Conservation (phyloP, 306 rosid species). For the Fragaria iinumae region DNA sequence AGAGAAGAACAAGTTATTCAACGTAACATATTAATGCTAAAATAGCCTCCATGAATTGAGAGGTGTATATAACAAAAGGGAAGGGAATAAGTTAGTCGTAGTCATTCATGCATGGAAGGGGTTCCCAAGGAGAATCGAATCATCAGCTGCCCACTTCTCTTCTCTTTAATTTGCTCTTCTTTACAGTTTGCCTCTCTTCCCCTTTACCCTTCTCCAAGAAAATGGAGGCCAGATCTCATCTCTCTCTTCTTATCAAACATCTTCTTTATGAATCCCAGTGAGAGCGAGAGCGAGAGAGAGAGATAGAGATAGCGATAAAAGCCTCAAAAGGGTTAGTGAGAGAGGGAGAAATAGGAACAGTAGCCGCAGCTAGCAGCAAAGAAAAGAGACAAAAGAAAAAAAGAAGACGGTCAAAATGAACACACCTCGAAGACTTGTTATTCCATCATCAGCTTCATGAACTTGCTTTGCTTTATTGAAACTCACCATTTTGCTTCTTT, state of each 20-base stretch:
- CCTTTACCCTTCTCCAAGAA: conserved; percentile 97
- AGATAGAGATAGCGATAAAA: neutral
- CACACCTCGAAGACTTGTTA: conserved; percentile 70
- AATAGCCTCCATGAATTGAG: neutral
- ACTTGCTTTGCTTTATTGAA: conserved; percentile 75
- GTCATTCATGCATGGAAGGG: conserved; percentile 87
- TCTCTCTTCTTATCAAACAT: neutral
- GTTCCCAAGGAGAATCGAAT: conserved; percentile 82
- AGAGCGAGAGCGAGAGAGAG: neutral
- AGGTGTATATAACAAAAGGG: neutral
- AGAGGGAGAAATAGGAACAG: conserved; percentile 31
- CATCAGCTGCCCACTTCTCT: conserved; percentile 35
- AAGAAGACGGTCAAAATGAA: conserved; percentile 91
- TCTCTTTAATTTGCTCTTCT: conserved; percentile 51
- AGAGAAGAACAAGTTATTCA: neutral
- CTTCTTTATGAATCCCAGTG: conserved; percentile 12
- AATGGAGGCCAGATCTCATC: conserved; percentile 71
- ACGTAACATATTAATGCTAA: neutral
- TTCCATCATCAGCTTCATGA: conserved; percentile 63
- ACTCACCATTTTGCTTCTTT: conserved; percentile 71
- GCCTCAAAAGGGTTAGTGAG: neutral
- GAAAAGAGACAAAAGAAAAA: conserved; percentile 41
- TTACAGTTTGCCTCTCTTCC: conserved; percentile 66
- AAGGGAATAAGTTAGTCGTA: conserved; percentile 45
- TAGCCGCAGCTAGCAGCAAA: conserved; percentile 55